A percentile compares a stretch with the other conserved stretches of the same genome.
These are phyloP conservation scores for Phytophthora uliginosa DNA, from an alignment of 352 stramenopile species.

Conservation along the genomic window DNA sequence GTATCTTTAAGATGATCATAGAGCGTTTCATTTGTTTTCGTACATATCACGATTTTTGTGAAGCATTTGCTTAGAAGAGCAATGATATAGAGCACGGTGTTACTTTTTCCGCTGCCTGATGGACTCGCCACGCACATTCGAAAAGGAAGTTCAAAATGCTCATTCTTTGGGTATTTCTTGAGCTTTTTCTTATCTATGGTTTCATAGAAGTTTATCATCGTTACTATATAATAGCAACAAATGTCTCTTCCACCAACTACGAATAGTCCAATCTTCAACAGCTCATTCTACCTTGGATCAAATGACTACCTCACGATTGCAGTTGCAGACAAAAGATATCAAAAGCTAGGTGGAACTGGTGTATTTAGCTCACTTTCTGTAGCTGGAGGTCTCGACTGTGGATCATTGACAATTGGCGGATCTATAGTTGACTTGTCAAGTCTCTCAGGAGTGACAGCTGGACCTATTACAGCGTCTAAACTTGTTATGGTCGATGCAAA, in stretches of 20 bases:
- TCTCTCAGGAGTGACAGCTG: background rate
- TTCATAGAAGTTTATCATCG: constrained; percentile 26
- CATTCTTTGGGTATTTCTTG: constrained; percentile 24
- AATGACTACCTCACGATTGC: background rate
- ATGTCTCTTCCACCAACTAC: constrained; percentile 27
- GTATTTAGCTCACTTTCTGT: background rate
- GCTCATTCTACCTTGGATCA: background rate
- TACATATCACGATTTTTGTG: constrained; percentile 25
- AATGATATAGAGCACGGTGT: constrained; percentile 23
- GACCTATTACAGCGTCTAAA: constrained; percentile 18
- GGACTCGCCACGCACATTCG: constrained; percentile 3
- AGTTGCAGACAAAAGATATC: background rate
- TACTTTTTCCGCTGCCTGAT: constrained; percentile 19
- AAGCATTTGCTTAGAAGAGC: constrained; percentile 26
- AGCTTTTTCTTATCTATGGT: constrained; percentile 20
- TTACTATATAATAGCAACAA: constrained; percentile 21
- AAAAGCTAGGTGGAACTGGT: background rate
- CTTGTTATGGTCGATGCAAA: constrained; percentile 16
- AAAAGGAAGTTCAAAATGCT: constrained; percentile 25
- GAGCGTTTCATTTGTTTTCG: constrained; percentile 21
- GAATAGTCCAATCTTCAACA: background rate
- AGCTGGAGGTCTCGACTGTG: background rate
- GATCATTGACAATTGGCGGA: background rate
- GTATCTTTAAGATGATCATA: constrained; percentile 32
- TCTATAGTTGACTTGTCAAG: no score